Base-by-base conservation (phyloP, 495 filamentous ascomycete species). In the Tuber microsphaerosporum region DNA sequence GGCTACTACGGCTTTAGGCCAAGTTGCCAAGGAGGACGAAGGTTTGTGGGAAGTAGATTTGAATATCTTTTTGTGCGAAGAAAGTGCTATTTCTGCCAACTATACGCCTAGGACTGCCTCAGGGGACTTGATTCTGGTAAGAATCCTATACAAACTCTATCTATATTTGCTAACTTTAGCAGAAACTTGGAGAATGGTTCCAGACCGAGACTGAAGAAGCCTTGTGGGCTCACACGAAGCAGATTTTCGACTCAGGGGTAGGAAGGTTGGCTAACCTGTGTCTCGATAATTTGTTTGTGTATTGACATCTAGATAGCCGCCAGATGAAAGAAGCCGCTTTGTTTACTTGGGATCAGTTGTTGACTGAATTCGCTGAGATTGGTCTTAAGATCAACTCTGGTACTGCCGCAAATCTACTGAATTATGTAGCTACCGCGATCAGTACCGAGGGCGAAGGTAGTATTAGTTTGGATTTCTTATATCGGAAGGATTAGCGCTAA, bases 41-140 rank as follows among this genome's bases (percentile, higher is more conserved):
- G 92, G 91, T 12, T 85, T 99, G 42, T 99, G 95, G 95, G 93
- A 98, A 74, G 91, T 97, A 75, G 95, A 99, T 84, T 90, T 97
- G 73, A 98, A 96, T 70, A 87, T 98, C 1, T 99, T 96, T 84
- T 87, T 99, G 42, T 93, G 93, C 0, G 95, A 99, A 81, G 95
- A 99, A 84, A 94, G 92, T 3, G 93, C 93, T 19, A 91, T 97
- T 71, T 97, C 93, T n/a, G 91, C 94, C 39, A 97, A 98, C 82
- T 99, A 97, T 83, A 97, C 94, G 2, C 92, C 95, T 42, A 88
- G 95, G 71, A 96, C 92, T 19, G 94, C 94, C 71, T 94, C 92
- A 80, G 93, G 93, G 42, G 94, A 97, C 82, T 86, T 98, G 41
- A 87, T 95, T 14, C 91, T 97, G 51, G 79, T 81, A 77, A 75